Conservation (phyloP, 2,329 filamentous ascomycete genomes). For the Fusarium sambucinum region DNA sequence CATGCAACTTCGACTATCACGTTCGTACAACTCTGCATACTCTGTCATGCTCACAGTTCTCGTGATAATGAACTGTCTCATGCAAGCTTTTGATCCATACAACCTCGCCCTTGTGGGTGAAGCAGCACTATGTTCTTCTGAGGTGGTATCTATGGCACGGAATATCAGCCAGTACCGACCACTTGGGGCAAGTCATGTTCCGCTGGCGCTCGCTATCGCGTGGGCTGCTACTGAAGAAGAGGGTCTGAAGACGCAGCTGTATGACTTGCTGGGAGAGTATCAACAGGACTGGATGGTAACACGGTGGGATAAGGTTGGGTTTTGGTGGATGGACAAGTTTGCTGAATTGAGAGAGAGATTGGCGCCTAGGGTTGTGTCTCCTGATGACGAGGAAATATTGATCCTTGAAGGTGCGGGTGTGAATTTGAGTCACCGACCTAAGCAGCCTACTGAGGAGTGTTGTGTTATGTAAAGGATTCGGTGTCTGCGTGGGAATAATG, state of each 20-base stretch:
- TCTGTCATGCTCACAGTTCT: conserved; percentile 19
- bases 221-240: conserved; percentile 39
- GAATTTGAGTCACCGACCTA: background rate
- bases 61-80: conserved; percentile 29
- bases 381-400: conserved; percentile 7
- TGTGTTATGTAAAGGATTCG: conserved; percentile 23
- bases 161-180: conserved; percentile 28
- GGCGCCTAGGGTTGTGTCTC: conserved; percentile 6
- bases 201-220: conserved; percentile 24
- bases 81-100: conserved; percentile 38
- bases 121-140: conserved; percentile 28
- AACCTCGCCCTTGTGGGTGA: conserved; percentile 27
- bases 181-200: conserved; percentile 33
- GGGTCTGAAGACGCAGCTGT: conserved; percentile 23
- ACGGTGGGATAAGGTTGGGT: conserved; percentile 26
- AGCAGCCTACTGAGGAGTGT: conserved; percentile 25
- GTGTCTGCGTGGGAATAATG: background rate
- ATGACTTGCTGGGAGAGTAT: conserved; percentile 26
- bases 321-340: conserved; percentile 38
- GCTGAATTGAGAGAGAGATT: conserved; percentile 18
- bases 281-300: conserved; percentile 36
- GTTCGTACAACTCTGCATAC: conserved; percentile 31
- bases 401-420: background rate
- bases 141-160: conserved; percentile 23
- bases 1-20: conserved; percentile 23